phyloP scores from a whole-genome alignment of 177 flowering plant species.

The Telopea speciosissima region DNA sequence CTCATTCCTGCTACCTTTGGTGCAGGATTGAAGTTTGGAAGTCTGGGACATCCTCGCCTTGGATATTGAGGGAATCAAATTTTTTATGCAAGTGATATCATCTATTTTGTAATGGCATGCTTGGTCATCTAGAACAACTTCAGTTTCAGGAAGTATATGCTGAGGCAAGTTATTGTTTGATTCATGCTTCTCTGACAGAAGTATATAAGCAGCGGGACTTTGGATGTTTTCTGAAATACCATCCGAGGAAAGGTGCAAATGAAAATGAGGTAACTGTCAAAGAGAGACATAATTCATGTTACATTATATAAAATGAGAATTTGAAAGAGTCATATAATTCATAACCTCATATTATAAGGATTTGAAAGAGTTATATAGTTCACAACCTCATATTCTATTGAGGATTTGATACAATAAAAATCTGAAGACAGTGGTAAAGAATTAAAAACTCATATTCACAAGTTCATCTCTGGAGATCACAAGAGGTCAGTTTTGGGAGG shows the following conservation, averaged over 20 bases:
- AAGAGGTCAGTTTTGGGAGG: too few species aligned
- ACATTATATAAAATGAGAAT: not conserved
- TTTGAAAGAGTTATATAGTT: not conserved
- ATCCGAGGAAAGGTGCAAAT: slow-evolving; percentile 50
- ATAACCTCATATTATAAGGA: too few species aligned
- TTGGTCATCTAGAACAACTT: slow-evolving; percentile 8
- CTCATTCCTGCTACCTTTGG: slow-evolving; percentile 11
- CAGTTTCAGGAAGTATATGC: slow-evolving; percentile 16
- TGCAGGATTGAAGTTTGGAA: slow-evolving; percentile 3
- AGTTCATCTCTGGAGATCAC: not conserved
- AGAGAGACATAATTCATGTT: slow-evolving; percentile 2
- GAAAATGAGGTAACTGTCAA: slow-evolving; percentile 41
- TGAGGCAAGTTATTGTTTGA: slow-evolving; percentile 3
- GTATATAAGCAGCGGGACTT: slow-evolving; percentile 14
- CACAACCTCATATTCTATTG: not conserved
- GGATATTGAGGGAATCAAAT: slow-evolving; percentile 7
- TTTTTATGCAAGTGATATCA: slow-evolving; percentile 8
- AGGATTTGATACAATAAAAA: not conserved
- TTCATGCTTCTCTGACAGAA: slow-evolving; percentile 16
- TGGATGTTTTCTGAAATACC: slow-evolving; percentile 24
- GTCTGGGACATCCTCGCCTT: slow-evolving; percentile 9
- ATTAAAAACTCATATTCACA: not conserved
- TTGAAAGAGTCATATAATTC: too few species aligned
- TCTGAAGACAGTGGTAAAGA: not conserved
- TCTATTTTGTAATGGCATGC: slow-evolving; percentile 5